Evolutionary conservation across 2,329 filamentous ascomycete species (phyloP).

Genomic region (Fusarium solani-melongenae): DNA sequence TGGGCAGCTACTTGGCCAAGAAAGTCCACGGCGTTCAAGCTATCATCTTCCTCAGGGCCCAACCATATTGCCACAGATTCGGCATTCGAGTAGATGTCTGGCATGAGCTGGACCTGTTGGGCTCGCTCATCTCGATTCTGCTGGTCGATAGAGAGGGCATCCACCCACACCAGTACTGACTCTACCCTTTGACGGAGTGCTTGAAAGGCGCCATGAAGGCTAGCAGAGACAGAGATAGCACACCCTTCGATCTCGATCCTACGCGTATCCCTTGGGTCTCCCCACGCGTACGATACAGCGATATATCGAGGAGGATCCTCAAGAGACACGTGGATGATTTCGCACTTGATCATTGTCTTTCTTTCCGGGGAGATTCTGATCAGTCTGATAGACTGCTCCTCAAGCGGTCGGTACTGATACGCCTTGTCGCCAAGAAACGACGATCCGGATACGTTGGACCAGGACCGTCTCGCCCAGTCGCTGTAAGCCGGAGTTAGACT

Average conservation of each 20-base stretch:
- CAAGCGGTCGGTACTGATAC: constrained; percentile 15
- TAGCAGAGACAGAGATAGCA: background rate
- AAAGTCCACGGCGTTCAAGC: background rate
- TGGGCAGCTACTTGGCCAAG: background rate
- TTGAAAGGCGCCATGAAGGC: constrained; percentile 8
- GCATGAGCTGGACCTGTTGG: constrained; percentile 22
- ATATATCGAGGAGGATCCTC: constrained; percentile 1
- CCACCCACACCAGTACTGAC: constrained; percentile 17
- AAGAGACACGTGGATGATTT: constrained; percentile 9
- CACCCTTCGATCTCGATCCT: constrained; percentile 14
- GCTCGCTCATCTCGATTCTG: background rate
- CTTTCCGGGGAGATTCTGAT: constrained; percentile 9
- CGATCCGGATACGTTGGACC: background rate
- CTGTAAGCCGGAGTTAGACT: background rate
- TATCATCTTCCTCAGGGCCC: constrained; percentile 17
- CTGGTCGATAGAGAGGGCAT: constrained; percentile 21
- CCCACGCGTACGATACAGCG: constrained; percentile 28
- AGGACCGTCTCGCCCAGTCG: background rate
- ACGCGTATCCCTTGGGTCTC: constrained; percentile 11
- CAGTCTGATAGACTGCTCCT: constrained; percentile 20
- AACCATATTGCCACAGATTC: constrained; percentile 21
- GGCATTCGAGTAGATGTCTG: constrained; percentile 17
- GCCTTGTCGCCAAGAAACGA: background rate
- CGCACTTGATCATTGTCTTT: constrained; percentile 15
- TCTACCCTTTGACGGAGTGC: constrained; percentile 6